phyloP scores from a whole-genome alignment of 2,329 filamentous ascomycete species.

The Fusarium bactridioides region DNA sequence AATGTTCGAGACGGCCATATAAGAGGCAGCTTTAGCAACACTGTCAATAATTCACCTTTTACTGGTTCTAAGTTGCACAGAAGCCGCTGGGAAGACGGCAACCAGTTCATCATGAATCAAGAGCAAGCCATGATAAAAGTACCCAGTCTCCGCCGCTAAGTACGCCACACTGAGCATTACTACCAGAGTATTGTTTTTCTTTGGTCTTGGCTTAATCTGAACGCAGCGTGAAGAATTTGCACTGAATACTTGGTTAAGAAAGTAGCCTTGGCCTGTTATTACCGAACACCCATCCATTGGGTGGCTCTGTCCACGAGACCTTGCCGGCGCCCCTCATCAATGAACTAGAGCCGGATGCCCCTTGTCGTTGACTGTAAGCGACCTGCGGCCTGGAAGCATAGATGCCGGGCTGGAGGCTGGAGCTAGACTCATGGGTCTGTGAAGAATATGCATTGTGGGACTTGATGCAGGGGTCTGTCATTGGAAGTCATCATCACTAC shows the following conservation, averaged over 20 bases:
- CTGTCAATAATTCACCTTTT: neutral
- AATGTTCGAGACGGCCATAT: neutral
- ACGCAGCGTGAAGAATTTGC: neutral
- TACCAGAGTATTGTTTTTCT: neutral
- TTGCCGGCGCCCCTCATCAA: neutral
- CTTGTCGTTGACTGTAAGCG: neutral
- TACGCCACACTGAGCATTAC: neutral
- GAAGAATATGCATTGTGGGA: neutral
- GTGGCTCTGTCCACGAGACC: neutral
- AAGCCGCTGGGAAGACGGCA: neutral
- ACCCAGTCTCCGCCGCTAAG: neutral
- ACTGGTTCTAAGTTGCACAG: neutral
- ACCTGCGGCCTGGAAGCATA: neutral
- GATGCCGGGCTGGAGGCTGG: neutral
- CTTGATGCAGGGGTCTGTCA: neutral
- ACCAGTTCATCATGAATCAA: neutral
- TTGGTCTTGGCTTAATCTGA: neutral
- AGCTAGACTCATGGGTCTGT: neutral
- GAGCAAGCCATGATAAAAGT: neutral
- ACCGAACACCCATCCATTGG: neutral
- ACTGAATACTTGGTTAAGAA: neutral
- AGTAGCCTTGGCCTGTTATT: neutral
- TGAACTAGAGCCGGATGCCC: neutral
- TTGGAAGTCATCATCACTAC: neutral
- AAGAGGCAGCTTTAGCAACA: neutral